A percentile compares a stretch with the other conserved stretches of the same genome.
Evolutionary conservation across 345 rosid species (phyloP).

Genomic region (Citrus sinensis): DVS_A1.0 CM039162.1:25986001-25986500

Average conservation of each 20-base stretch:
- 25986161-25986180: slow-evolving; percentile 7
- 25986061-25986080: slow-evolving; percentile 86
- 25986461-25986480: slow-evolving; percentile 79
- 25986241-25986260: background rate
- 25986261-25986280: background rate
- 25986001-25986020: background rate
- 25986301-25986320: slow-evolving; percentile 15
- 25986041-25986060: slow-evolving; percentile 79
- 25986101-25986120: slow-evolving; percentile 86
- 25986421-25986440: slow-evolving; percentile 67
- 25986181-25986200: background rate
- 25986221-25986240: background rate
- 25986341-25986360: slow-evolving; percentile 60
- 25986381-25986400: slow-evolving; percentile 86
- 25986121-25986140: slow-evolving; percentile 79
- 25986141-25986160: slow-evolving; percentile 66
- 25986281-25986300: background rate
- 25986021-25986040: background rate
- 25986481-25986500: slow-evolving; percentile 60
- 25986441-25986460: slow-evolving; percentile 81
- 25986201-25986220: background rate
- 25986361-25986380: slow-evolving; percentile 72
- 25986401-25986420: slow-evolving; percentile 64
- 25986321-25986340: slow-evolving; percentile 63
- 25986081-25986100: slow-evolving; percentile 98